Percentiles rank a stretch among this genome's conserved stretches.
Conservation (phyloP, 805 yeast species). For the Saccharomycopsis synnaedendra region DNA sequence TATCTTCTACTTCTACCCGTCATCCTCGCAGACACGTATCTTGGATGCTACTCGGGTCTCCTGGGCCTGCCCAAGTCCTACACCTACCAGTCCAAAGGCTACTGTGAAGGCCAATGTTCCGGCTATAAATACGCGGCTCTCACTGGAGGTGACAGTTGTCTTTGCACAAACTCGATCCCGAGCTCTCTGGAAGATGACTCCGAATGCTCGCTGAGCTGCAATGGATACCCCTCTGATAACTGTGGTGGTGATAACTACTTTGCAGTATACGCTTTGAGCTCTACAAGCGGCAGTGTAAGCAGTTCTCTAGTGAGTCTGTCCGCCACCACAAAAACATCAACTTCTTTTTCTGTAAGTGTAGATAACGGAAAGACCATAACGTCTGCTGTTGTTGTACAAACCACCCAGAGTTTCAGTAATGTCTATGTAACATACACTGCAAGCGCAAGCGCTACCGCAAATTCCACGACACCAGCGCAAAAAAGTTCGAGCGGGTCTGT, state of each 20-base stretch:
- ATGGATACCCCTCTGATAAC: neutral
- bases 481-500: neutral
- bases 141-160: neutral
- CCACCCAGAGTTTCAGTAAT: slow-evolving; percentile 9
- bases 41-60: slow-evolving; percentile 28
- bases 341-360: slow-evolving; percentile 12
- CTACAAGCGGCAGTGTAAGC: neutral
- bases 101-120: slow-evolving; percentile 25
- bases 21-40: slow-evolving; percentile 11
- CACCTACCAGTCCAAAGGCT: slow-evolving; percentile 22
- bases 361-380: slow-evolving; percentile 15
- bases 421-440: slow-evolving; percentile 13
- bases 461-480: neutral
- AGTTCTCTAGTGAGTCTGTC: slow-evolving; percentile 4
- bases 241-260: neutral
- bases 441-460: neutral
- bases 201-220: neutral
- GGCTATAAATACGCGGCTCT: slow-evolving; percentile 28
- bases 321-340: slow-evolving; percentile 1
- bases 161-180: neutral
- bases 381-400: slow-evolving; percentile 13
- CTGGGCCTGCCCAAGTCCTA: slow-evolving; percentile 28
- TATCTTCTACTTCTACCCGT: too few species aligned
- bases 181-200: neutral
- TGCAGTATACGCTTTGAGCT: neutral